Percentiles rank a stretch among this genome's conserved stretches.
Evolutionary conservation across 352 stramenopile genomes (phyloP).

Genomic region (Pythium rishiriense): DNA sequence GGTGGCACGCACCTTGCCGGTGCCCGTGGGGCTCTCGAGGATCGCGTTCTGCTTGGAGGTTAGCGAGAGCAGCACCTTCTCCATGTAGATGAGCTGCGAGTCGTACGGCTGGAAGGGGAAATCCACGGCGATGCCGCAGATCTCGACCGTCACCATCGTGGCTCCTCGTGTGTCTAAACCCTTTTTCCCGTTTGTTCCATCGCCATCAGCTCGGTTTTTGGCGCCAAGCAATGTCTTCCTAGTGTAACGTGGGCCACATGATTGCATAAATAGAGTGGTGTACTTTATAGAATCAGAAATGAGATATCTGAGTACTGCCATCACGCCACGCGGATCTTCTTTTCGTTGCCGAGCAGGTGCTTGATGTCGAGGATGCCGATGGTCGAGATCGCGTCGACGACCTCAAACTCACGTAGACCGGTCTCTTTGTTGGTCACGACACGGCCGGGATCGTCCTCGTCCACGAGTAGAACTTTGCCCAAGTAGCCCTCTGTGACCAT

Average conservation of each 20-base stretch:
- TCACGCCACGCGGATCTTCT: slow-evolving; percentile 41
- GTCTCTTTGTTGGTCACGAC: slow-evolving; percentile 31
- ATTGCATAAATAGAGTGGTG: background rate
- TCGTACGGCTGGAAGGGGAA: slow-evolving; percentile 98
- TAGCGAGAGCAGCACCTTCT: slow-evolving; percentile 92
- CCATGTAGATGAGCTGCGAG: slow-evolving; percentile 97
- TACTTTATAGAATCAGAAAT: background rate
- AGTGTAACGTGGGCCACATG: background rate
- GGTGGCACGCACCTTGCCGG: slow-evolving; percentile 87
- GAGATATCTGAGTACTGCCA: background rate
- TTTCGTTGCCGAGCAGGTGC: slow-evolving; percentile 41
- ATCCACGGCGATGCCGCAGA: slow-evolving; percentile 89
- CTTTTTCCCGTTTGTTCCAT: background rate
- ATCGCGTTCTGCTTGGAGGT: slow-evolving; percentile 94
- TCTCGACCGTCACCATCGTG: slow-evolving; percentile 78
- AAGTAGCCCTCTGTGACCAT: background rate
- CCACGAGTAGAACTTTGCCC: background rate
- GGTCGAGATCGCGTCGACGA: slow-evolving; percentile 45
- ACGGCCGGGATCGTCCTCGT: slow-evolving; percentile 28
- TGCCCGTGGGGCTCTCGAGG: slow-evolving; percentile 97
- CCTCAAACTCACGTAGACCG: slow-evolving; percentile 35
- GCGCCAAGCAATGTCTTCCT: slow-evolving; percentile 4
- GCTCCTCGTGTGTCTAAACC: too few species aligned
- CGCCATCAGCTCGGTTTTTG: background rate
- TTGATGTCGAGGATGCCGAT: slow-evolving; percentile 60